Evolutionary conservation across 371 early-diverging fungal genomes (phyloP).

Genomic region (Dichotomocladium elegans): DNA sequence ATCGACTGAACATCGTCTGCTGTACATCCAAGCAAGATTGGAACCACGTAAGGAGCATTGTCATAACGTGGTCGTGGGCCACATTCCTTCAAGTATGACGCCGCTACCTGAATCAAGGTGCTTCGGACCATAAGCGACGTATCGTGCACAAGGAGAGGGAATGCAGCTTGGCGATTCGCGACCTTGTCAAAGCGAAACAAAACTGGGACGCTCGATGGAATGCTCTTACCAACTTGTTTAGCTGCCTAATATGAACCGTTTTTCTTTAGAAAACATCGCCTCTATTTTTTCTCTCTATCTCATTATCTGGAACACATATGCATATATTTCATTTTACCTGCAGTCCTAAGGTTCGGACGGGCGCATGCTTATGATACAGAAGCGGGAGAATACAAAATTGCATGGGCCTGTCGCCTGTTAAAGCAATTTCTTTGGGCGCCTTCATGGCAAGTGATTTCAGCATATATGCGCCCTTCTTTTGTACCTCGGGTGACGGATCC

Average conservation of each 20-base stretch:
- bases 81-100: neutral
- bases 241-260: neutral
- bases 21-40: neutral
- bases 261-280: neutral
- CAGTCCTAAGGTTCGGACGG: neutral
- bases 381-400: neutral
- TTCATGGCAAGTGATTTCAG: neutral
- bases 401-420: neutral
- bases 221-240: neutral
- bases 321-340: neutral
- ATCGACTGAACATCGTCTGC: neutral
- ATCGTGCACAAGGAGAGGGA: constrained; percentile 1
- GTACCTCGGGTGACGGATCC: neutral
- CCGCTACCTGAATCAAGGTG: neutral
- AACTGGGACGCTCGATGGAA: neutral
- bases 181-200: constrained; percentile 53
- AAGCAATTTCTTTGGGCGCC: neutral
- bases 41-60: neutral
- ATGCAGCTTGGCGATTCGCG: constrained; percentile 11
- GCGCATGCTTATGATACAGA: constrained; percentile 2
- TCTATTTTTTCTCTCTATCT: neutral
- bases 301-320: no score
- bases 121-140: neutral
- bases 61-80: neutral
- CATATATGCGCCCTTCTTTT: neutral